These are phyloP conservation scores for Knoxia roxburghii DNA, from an alignment of 257 asterid species.

Conservation along the genomic window DNA sequence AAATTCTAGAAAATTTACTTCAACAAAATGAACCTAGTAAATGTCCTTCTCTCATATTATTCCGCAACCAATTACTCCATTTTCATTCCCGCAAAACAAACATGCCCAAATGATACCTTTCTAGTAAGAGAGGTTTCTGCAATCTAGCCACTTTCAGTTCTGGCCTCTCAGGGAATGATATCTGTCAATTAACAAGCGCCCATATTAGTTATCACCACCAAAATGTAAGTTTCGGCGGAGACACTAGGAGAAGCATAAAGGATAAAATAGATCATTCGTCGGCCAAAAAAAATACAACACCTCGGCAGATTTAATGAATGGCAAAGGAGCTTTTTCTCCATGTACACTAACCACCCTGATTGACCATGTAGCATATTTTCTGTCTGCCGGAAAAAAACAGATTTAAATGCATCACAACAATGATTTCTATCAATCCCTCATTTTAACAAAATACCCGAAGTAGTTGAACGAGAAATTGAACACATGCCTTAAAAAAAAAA, in stretches of 20 bases:
- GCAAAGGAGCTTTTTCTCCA: slow-evolving; percentile 22
- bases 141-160: slow-evolving; percentile 17
- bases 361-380: slow-evolving; percentile 17
- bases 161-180: slow-evolving; percentile 24
- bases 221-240: background rate
- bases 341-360: slow-evolving; percentile 16
- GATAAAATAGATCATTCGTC: background rate
- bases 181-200: slow-evolving; percentile 14
- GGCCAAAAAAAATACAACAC: background rate
- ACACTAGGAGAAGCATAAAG: background rate
- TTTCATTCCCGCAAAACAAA: no score
- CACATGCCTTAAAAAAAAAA: no score
- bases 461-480: background rate
- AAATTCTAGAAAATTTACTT: background rate
- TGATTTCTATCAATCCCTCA: background rate
- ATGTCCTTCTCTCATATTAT: no score
- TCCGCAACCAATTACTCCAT: no score
- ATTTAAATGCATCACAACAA: background rate
- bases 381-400: slow-evolving; percentile 13
- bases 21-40: background rate
- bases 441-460: background rate
- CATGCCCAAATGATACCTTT: slow-evolving; percentile 18
- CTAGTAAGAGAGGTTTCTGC: slow-evolving; percentile 16
- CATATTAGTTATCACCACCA: background rate
- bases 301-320: slow-evolving; percentile 19